Evolutionary conservation across 257 asterid genomes (phyloP), one percentile per base, ranked within the genome.

Genomic region (Voacanga thouarsii): DNA sequence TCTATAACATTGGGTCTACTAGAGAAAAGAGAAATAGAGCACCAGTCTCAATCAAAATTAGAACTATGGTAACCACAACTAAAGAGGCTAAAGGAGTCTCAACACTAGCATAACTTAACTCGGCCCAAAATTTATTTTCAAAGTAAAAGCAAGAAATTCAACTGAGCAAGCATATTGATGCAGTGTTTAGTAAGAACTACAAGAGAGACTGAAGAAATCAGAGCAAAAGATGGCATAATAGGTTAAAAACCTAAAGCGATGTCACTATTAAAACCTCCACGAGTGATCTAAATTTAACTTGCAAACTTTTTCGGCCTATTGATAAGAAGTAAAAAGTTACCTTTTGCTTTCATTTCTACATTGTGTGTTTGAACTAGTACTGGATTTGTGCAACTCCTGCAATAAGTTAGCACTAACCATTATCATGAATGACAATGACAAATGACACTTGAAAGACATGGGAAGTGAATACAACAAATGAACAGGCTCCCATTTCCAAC

Each of bases 291-390:
- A 51, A 45, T 49, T 33, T 43, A 68, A 41, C 24, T 41, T 21
- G 28, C 51, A 68, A 41, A 18, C 24, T 68, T 41, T 11, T 68
- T 33, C 23, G n/a, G 26, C 1, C 73, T 7, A 63, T 68, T 68
- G 12, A 47, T 1, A 68, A 63, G 76, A 14, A 75, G 67, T 12
- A 16, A 18, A 78, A 71, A 16, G 65, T 71, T 87, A 93, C 99
- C 98, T 90, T 84, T 79, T 84, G 70, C 87, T 78, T 71, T 85
- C 98, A 71, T 82, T 85, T 86, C 88, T 88, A 75, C 83, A 72
- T 70, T 87, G 92, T 53, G 83, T 33, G 39, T 77, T 79, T 79
- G 85, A 44, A 77, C 77, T 87, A 71, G 80, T 50, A 55, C 75
- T 37, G 39, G 63, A 74, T 56, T 86, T 89, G 51, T 81, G 85